Percentiles rank a stretch among this genome's conserved stretches.
These are phyloP conservation scores for Neofusicoccum sp. DNA, from an alignment of 2,329 filamentous ascomycete genomes.

Conservation along the genomic window DNA sequence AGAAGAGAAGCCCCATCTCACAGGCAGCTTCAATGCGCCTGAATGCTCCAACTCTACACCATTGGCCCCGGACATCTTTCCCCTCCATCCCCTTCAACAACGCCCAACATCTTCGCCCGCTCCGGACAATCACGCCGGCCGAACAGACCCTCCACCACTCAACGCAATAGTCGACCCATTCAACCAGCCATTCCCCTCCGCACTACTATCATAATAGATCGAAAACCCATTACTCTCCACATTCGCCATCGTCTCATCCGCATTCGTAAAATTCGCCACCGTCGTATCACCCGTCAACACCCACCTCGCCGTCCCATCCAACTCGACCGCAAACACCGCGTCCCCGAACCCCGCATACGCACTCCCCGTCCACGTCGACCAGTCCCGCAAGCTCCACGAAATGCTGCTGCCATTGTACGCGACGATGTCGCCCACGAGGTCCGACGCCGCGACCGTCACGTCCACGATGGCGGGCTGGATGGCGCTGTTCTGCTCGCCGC, in stretches of 20 bases:
- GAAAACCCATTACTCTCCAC: neutral
- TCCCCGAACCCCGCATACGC: neutral
- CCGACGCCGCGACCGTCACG: constrained; percentile 31
- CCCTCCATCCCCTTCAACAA: too few species aligned
- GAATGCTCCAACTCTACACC: too few species aligned
- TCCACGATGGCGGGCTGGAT: constrained; percentile 32
- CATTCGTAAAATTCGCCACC: neutral
- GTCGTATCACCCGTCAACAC: neutral
- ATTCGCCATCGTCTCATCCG: neutral
- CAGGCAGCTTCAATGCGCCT: too few species aligned
- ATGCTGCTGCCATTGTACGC: constrained; percentile 35
- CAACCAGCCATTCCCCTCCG: neutral
- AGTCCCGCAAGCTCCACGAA: neutral
- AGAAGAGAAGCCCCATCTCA: too few species aligned
- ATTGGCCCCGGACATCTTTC: too few species aligned
- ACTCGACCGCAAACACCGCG: neutral
- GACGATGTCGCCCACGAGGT: constrained; percentile 34
- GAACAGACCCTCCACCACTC: neutral
- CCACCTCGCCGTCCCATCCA: neutral
- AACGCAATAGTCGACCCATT: neutral
- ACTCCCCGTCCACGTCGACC: constrained; percentile 10
- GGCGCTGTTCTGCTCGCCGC: constrained; percentile 31
- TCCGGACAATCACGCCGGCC: neutral
- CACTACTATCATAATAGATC: neutral
- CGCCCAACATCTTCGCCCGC: too few species aligned